A percentile compares a stretch with the other conserved stretches of the same genome.
Evolutionary conservation across 2,329 filamentous ascomycete genomes (phyloP).

Genomic region (Fusarium foetens): DNA sequence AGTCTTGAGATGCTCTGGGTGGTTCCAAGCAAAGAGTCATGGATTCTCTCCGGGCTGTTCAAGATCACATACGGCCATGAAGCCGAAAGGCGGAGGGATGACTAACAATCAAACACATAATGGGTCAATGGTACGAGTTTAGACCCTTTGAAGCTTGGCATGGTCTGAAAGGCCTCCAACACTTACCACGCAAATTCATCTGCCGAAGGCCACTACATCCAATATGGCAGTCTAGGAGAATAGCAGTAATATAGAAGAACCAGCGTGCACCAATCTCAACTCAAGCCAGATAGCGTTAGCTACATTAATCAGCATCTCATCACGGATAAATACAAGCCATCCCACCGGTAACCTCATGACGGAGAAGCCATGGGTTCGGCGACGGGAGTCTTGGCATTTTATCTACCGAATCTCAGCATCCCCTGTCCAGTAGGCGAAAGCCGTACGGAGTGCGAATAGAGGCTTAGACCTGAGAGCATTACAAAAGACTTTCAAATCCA

Average conservation of each 20-base stretch:
- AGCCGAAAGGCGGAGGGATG: neutral
- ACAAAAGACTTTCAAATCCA: neutral
- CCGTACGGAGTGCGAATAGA: constrained; percentile 14
- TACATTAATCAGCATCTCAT: constrained; percentile 27
- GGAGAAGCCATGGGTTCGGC: constrained; percentile 11
- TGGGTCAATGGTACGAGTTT: constrained; percentile 16
- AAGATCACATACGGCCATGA: neutral
- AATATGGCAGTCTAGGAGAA: neutral
- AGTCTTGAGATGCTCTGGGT: neutral
- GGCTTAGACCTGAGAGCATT: neutral
- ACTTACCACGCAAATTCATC: neutral
- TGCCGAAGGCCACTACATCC: neutral
- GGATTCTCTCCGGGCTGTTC: constrained; percentile 50
- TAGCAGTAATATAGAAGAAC: neutral
- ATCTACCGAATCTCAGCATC: neutral
- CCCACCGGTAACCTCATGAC: constrained; percentile 21
- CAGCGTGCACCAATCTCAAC: neutral
- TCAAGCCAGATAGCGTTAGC: neutral
- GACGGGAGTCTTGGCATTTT: neutral
- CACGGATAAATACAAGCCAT: constrained; percentile 16
- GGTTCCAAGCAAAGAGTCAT: neutral
- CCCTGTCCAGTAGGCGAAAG: neutral
- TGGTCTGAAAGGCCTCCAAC: constrained; percentile 39
- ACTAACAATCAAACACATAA: neutral
- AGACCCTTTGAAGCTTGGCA: constrained; percentile 5